These are phyloP conservation scores for Elongisporangium prolatum DNA, from an alignment of 352 stramenopile genomes.

Conservation along the genomic window DNA sequence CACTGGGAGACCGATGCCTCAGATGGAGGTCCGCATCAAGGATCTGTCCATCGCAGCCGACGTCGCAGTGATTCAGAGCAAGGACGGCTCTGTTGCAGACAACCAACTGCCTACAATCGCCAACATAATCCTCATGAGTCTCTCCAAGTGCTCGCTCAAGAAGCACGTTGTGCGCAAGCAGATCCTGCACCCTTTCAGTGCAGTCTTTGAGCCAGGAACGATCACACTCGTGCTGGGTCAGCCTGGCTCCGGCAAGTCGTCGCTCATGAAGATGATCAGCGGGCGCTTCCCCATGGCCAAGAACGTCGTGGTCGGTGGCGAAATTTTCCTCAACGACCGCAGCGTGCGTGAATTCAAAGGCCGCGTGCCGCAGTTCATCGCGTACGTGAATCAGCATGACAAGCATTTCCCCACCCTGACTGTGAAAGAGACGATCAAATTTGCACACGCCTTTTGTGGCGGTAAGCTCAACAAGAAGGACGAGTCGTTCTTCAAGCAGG, in stretches of 20 bases:
- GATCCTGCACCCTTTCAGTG: slow-evolving; percentile 19
- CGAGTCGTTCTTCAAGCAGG: slow-evolving; percentile 30
- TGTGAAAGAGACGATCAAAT: slow-evolving; percentile 12
- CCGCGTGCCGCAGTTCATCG: slow-evolving; percentile 21
- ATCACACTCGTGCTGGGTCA: slow-evolving; percentile 18
- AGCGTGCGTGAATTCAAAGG: slow-evolving; percentile 7
- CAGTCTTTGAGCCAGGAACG: slow-evolving; percentile 19
- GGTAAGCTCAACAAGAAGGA: slow-evolving; percentile 44
- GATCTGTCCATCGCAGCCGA: slow-evolving; percentile 28
- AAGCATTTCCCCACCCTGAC: slow-evolving; percentile 20
- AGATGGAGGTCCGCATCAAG: slow-evolving; percentile 35
- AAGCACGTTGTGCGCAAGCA: slow-evolving; percentile 21
- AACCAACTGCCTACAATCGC: slow-evolving; percentile 34
- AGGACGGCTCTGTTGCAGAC: not conserved
- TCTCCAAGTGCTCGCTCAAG: slow-evolving; percentile 24
- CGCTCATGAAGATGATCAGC: slow-evolving; percentile 23
- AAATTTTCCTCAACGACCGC: slow-evolving; percentile 21
- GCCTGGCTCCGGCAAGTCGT: slow-evolving; percentile 18
- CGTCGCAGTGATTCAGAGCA: slow-evolving; percentile 11
- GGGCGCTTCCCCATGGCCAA: slow-evolving; percentile 15
- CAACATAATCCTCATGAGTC: slow-evolving; percentile 30
- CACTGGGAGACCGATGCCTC: slow-evolving; percentile 17
- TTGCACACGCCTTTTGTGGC: slow-evolving; percentile 53
- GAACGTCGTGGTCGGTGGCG: slow-evolving; percentile 14
- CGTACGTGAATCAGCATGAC: slow-evolving; percentile 45